Base-by-base conservation (phyloP, 2,329 filamentous ascomycete genomes). In the Cadophora sp. region DNA sequence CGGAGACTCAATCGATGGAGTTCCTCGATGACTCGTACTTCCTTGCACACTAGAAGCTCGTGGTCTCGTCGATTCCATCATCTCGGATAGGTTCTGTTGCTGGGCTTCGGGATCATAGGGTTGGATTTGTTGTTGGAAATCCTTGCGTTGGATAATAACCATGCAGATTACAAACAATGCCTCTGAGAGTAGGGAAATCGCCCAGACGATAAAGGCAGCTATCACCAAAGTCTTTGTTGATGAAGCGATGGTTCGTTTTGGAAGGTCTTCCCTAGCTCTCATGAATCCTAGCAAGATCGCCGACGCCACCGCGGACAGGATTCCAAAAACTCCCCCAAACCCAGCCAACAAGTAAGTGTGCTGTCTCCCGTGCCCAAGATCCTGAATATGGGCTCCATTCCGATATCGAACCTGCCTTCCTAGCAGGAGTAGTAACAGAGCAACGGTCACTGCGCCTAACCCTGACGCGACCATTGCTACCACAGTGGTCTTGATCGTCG, bases 161-260 rank as follows among this genome's bases (percentile, higher is more conserved):
- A 76, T 72, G 55, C 69, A 74, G 22, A 76, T 71, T 13, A 76
- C 60, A 62, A 76, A 77, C 1, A 74, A 7, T 9, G 70, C 71
- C 58, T 76, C 71, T 8, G 71, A 73, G 27, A 75, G 43, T 43
- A 76, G 43, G 16, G 72, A 69, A 14, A 76, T 59, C 2, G 70
- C 74, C 74, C 76, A 77, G 4, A 74, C 60, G 33, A 74, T 66
- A 24, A 78, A 75, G 13, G 68, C 75, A 16, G 69, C 74, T 20
- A 66, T 67, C 6, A 76, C 66, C 45, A 77, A 59, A 39, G 24
- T 66, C 43, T 64, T 43, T 2, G 72, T 72, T 1, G 70, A 59
- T 9, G 71, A 68, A 39, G 43, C 51, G n/a, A 76, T 41, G 2
- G 66, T 74, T 43, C 22, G 63, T 22, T 62, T 48, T 3, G 73